A percentile compares a stretch with the other conserved stretches of the same genome.
Evolutionary conservation across 163 green algal genomes (phyloP).

Genomic region (Volvox carteri): DNA sequence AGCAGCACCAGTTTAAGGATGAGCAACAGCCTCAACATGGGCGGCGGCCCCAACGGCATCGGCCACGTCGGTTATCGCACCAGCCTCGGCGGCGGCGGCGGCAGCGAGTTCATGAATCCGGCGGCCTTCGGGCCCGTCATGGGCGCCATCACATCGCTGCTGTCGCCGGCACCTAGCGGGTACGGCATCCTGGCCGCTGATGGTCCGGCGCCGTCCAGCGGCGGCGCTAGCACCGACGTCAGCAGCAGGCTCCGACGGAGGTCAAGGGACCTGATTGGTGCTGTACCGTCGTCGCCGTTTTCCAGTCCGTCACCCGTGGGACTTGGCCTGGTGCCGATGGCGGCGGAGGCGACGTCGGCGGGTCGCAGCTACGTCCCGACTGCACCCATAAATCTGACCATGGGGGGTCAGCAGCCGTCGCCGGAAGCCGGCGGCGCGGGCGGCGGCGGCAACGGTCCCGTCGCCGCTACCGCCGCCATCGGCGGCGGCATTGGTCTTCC

Average conservation of each 20-base stretch:
- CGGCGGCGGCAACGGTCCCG: background rate
- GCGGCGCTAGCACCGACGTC: background rate
- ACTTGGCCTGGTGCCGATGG: slow-evolving; percentile 3
- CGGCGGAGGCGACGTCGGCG: background rate
- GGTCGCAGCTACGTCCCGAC: background rate
- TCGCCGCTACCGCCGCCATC: too few relatives aligned
- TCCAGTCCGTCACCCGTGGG: background rate
- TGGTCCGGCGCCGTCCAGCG: background rate
- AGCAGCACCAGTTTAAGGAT: background rate
- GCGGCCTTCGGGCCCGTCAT: slow-evolving; percentile 4
- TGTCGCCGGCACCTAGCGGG: slow-evolving; percentile 14
- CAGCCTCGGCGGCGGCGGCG: slow-evolving; percentile 15
- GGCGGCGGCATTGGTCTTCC: background rate
- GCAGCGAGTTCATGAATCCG: background rate
- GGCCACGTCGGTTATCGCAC: background rate
- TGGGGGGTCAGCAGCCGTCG: background rate
- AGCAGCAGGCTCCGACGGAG: background rate
- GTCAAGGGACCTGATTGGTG: slow-evolving; percentile 13
- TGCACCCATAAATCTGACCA: background rate
- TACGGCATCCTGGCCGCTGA: background rate
- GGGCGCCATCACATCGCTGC: slow-evolving; percentile 36
- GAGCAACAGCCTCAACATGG: background rate
- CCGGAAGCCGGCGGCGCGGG: background rate
- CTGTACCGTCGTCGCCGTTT: slow-evolving; percentile 17
- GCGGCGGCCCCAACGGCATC: background rate